Evolutionary conservation across 768 basidiomycete species (phyloP).

Genomic region (Tephrocybe sp.): DNA sequence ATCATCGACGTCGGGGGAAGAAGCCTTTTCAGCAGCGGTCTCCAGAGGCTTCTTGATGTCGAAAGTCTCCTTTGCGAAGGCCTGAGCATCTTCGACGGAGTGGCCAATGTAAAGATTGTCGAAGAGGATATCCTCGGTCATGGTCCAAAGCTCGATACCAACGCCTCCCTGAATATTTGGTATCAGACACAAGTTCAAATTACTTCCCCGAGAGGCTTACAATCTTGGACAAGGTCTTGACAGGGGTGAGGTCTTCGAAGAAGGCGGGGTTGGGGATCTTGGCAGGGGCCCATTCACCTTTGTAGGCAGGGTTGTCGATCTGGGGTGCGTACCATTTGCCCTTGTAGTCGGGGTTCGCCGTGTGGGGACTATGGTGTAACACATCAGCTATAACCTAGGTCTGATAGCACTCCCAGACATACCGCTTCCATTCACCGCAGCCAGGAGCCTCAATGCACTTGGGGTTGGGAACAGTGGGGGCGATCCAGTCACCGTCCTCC

Average conservation of each 20-base stretch:
- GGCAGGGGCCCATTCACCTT: slow-evolving; percentile 89
- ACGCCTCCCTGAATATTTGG: slow-evolving; percentile 67
- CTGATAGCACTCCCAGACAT: slow-evolving; percentile 15
- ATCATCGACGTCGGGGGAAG: slow-evolving; percentile 44
- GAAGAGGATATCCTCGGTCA: slow-evolving; percentile 95
- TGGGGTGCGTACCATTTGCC: slow-evolving; percentile 96
- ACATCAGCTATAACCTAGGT: background rate
- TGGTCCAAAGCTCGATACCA: slow-evolving; percentile 99
- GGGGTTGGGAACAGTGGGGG: slow-evolving; percentile 88
- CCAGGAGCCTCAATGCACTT: slow-evolving; percentile 88
- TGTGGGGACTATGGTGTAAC: slow-evolving; percentile 58
- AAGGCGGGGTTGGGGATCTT: slow-evolving; percentile 89
- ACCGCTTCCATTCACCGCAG: slow-evolving; percentile 94
- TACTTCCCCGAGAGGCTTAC: slow-evolving; percentile 39
- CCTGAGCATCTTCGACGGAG: slow-evolving; percentile 82
- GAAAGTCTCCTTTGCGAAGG: slow-evolving; percentile 86
- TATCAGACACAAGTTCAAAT: background rate
- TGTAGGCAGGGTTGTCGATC: slow-evolving; percentile 98
- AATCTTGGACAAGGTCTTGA: slow-evolving; percentile 84
- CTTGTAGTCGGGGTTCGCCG: slow-evolving; percentile 94
- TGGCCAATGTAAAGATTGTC: slow-evolving; percentile 94
- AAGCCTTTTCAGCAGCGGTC: slow-evolving; percentile 57
- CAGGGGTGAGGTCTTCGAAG: slow-evolving; percentile 86
- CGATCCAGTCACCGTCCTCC: slow-evolving; percentile 98
- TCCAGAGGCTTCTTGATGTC: slow-evolving; percentile 87